Base-by-base conservation (phyloP, 1,284 basidiomycete genomes). In the Wallemia hederae region DNA sequence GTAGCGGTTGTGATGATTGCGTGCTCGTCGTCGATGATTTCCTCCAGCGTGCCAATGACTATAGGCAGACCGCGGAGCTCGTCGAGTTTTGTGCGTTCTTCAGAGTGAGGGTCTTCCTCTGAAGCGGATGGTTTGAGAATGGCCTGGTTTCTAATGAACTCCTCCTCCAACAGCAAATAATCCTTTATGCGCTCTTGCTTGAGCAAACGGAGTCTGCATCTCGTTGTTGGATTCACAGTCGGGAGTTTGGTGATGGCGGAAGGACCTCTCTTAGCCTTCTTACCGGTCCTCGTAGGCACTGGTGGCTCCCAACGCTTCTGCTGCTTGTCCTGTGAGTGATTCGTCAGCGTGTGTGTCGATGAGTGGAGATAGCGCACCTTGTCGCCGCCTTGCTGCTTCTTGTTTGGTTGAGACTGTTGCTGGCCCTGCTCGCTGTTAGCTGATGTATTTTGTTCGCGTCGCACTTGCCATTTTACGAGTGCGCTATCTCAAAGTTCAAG, bases 1-100 rank as follows among this genome's bases (percentile, higher is more conserved):
- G 86, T 88, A 22, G 88, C 80, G 11, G 86, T 87, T 70, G 87
- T 91, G 67, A 99, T 84, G 70, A 99, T 97, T 24, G 94, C 92
- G 70, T 98, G 94, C 77, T 99, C 94, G 74, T 99, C 94, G 75
- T 98, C 94, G 69, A 99, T 94, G 67, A 99, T 97, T 73, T 99
- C 94, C 73, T 98, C 94, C 66, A 99, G 76, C 0, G 90, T 88
- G 33, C 94, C 94, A 60, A 99, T 89, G 15, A 83, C 85, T 88
- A 99, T 96, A 3, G 94, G 94, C 60, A 80, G 85, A 24, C 94
- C 94, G 59, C 94, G 80, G 59, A 99, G 73, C 70, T 94, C 89
- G 70, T 99, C 94, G 34, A 99, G 89, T 65, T 82, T 83, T 27
- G 85, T 85, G 65, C 90, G 77, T 70, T 98, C 92, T 70, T 92